These are phyloP conservation scores for Chenopodium formosanum DNA, from an alignment of 148 eudicot species.

Conservation along the genomic window DNA sequence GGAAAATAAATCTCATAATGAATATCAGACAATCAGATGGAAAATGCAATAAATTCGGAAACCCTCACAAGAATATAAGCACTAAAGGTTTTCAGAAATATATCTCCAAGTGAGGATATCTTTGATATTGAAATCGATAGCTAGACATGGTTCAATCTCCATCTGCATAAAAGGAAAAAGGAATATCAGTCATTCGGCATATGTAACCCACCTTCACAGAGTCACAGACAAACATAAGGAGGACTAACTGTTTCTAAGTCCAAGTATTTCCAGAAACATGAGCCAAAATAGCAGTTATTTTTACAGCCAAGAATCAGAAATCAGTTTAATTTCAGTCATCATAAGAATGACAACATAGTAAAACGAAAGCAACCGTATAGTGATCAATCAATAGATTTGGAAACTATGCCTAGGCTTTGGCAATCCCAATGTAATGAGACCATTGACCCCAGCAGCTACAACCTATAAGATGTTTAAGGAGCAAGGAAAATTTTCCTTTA, in stretches of 20 bases:
- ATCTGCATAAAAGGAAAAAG: constrained; percentile 53
- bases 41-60: background rate
- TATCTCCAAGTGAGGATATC: constrained; percentile 62
- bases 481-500: background rate
- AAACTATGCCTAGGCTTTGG: background rate
- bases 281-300: background rate
- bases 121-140: constrained; percentile 72
- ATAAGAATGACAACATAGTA: background rate
- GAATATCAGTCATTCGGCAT: background rate
- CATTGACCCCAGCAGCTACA: background rate
- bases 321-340: background rate
- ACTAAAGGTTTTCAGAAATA: background rate
- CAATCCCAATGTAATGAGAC: background rate
- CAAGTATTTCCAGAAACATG: background rate
- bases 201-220: background rate
- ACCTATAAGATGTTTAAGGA: background rate
- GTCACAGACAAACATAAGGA: constrained; percentile 4
- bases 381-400: background rate
- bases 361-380: background rate
- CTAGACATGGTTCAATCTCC: constrained; percentile 87
- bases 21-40: background rate
- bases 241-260: background rate
- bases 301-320: background rate
- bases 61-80: background rate
- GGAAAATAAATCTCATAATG: background rate